Conservation (phyloP, 192 early-diverging fungal species). For the Backusella luteola region DNA sequence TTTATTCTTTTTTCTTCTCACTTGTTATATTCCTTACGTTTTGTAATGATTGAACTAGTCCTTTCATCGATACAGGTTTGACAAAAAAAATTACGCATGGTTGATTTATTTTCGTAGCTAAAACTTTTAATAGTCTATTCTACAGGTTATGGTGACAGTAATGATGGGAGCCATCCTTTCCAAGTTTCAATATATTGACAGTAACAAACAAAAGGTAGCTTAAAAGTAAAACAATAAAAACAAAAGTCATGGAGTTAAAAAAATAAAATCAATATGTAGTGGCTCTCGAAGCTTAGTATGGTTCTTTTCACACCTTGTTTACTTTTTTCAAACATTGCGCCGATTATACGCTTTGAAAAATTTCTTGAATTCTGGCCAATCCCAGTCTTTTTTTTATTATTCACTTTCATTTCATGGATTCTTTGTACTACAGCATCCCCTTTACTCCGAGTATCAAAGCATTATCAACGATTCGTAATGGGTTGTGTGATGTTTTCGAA, state of each 20-base stretch:
- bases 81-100: neutral
- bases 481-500: conserved; percentile 72
- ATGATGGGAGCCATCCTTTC: conserved; percentile 21
- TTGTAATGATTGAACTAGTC: neutral
- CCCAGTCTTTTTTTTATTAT: conserved; percentile 49
- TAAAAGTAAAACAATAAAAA: neutral
- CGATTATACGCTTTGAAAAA: conserved; percentile 57
- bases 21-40: neutral
- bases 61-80: neutral
- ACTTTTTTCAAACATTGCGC: conserved; percentile 73
- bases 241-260: neutral
- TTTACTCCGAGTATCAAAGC: conserved; percentile 39
- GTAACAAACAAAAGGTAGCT: conserved; percentile 29
- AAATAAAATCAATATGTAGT: conserved; percentile 27
- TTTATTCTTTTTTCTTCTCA: neutral
- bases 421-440: conserved; percentile 35
- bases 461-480: conserved; percentile 58
- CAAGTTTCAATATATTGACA: conserved; percentile 21
- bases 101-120: neutral
- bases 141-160: conserved; percentile 33
- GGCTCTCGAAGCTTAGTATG: conserved; percentile 59
- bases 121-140: conserved; percentile 22
- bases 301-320: conserved; percentile 75
- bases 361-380: conserved; percentile 73
- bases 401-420: conserved; percentile 35